phyloP scores from a whole-genome alignment of 2,329 filamentous ascomycete genomes.

The Decorospora gaudefroyi region DNA sequence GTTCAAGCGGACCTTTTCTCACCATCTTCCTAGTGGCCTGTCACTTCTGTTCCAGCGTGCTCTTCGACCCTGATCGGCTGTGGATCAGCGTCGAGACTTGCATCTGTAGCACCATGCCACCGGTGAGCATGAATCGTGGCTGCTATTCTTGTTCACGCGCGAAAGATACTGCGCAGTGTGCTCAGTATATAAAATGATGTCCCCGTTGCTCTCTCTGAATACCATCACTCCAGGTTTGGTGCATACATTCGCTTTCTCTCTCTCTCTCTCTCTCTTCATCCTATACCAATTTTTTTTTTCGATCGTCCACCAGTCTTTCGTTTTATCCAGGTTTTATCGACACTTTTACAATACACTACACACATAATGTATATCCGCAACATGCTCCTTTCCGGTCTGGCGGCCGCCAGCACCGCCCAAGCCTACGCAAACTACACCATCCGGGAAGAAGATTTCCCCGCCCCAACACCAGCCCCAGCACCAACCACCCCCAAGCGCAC shows the following conservation, averaged over 20 bases:
- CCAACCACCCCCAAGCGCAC: constrained; percentile 24
- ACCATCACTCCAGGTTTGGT: constrained; percentile 13
- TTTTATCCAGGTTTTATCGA: constrained; percentile 9
- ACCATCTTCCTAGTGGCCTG: constrained; percentile 22
- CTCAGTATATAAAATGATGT: constrained; percentile 28
- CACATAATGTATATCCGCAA: constrained; percentile 45
- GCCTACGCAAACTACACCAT: constrained; percentile 32
- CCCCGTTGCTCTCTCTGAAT: constrained; percentile 6
- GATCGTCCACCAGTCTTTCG: constrained; percentile 12
- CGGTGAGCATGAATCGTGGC: constrained; percentile 9
- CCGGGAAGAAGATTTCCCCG: constrained; percentile 19
- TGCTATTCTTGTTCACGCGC: constrained; percentile 21
- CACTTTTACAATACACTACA: constrained; percentile 5
- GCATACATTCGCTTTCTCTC: constrained; percentile 17
- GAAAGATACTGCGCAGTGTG: too few species aligned
- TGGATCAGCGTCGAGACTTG: constrained; percentile 14
- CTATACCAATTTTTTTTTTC: too few species aligned
- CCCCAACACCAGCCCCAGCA: constrained; percentile 4
- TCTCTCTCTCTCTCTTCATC: constrained; percentile 3
- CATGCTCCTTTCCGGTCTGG: constrained; percentile 32
- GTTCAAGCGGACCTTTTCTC: constrained; percentile 22
- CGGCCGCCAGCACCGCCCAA: constrained; percentile 31
- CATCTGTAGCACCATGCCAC: constrained; percentile 10
- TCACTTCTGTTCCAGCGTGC: constrained; percentile 19
- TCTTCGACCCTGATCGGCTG: constrained; percentile 11